A percentile compares a stretch with the other conserved stretches of the same genome.
Conservation (phyloP, 2,329 filamentous ascomycete species). For the Colletotrichum godetiae region DNA sequence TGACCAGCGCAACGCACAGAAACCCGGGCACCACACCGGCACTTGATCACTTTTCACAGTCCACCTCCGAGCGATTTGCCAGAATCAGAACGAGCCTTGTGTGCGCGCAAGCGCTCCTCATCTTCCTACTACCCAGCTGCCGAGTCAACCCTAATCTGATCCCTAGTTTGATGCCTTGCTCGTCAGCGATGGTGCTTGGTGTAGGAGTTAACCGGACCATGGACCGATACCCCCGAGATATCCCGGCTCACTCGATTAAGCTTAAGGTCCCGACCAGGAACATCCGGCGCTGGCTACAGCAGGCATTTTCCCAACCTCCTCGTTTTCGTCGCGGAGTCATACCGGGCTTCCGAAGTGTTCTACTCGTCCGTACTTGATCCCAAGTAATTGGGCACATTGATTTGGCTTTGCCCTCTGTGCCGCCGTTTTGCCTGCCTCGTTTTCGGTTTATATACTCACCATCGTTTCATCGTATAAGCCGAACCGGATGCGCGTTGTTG, state of each 20-base stretch:
- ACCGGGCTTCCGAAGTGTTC: neutral
- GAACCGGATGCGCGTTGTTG: neutral
- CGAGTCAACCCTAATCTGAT: neutral
- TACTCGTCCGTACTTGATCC: too few species aligned
- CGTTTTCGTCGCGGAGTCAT: neutral
- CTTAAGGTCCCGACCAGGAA: neutral
- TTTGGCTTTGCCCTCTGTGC: neutral
- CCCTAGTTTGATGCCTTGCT: neutral
- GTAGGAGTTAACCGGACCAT: neutral
- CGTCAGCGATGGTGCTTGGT: neutral
- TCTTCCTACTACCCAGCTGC: conserved; percentile 4
- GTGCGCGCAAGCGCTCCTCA: neutral
- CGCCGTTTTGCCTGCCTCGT: neutral
- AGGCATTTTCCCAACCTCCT: neutral
- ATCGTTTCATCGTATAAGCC: neutral
- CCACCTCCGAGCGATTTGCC: neutral
- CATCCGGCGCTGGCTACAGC: neutral
- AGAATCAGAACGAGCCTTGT: neutral
- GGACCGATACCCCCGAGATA: neutral
- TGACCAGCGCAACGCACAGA: conserved; percentile 10
- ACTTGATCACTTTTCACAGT: neutral
- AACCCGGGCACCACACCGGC: neutral
- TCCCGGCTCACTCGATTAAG: neutral
- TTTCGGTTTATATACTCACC: neutral
- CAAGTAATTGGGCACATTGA: too few species aligned